Conservation (phyloP, 2,329 filamentous ascomycete genomes). For the Colletotrichum sojae region DNA sequence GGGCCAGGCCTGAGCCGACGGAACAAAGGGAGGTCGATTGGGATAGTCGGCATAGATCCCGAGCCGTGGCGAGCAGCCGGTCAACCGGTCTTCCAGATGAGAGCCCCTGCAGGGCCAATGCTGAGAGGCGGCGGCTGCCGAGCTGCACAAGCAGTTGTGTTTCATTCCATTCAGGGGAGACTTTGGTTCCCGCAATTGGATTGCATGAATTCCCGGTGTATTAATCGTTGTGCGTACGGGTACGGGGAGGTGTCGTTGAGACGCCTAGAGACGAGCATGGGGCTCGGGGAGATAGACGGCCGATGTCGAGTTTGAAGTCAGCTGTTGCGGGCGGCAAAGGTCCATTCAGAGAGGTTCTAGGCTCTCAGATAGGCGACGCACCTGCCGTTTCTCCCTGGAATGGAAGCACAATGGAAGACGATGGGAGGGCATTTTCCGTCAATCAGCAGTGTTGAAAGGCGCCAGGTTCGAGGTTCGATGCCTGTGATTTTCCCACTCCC, state of each 20-base stretch:
- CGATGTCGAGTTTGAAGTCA: too few relatives aligned
- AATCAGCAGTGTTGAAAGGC: slow-evolving; percentile 27
- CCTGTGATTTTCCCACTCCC: neutral
- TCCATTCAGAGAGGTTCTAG: slow-evolving; percentile 1
- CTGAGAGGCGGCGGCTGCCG: slow-evolving; percentile 2
- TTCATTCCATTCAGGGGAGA: slow-evolving; percentile 27
- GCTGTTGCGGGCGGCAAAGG: neutral
- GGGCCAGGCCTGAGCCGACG: neutral
- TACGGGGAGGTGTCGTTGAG: neutral
- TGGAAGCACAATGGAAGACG: slow-evolving; percentile 4
- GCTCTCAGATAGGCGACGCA: slow-evolving; percentile 15
- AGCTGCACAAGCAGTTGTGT: slow-evolving; percentile 25
- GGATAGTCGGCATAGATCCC: slow-evolving; percentile 23
- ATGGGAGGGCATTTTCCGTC: slow-evolving; percentile 30
- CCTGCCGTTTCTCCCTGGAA: neutral
- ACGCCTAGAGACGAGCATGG: neutral
- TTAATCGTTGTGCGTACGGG: neutral
- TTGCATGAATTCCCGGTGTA: slow-evolving; percentile 15
- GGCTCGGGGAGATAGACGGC: too few relatives aligned
- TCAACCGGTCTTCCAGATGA: slow-evolving; percentile 13
- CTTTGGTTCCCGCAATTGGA: slow-evolving; percentile 1
- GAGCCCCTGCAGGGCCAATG: slow-evolving; percentile 24
- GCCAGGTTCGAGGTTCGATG: slow-evolving; percentile 5
- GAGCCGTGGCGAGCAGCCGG: slow-evolving; percentile 1
- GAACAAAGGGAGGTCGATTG: neutral